Evolutionary conservation across 805 yeast species (phyloP).

Genomic region (Nakazawaea peltata): DNA sequence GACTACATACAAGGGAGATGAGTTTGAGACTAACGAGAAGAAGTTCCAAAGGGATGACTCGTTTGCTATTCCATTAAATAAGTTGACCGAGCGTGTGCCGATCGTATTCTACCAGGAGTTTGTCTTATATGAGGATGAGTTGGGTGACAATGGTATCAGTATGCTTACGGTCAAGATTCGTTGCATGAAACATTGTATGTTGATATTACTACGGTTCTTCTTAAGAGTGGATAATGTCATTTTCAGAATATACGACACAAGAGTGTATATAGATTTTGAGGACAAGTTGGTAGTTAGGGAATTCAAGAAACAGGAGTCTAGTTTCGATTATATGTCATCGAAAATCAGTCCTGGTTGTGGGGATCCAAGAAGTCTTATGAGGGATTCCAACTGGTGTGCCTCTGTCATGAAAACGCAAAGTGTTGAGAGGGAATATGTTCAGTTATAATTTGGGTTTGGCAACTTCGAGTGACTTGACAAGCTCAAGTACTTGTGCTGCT

Average conservation of each 20-base stretch:
- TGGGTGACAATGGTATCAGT: constrained; percentile 93
- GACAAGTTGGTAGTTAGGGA: constrained; percentile 64
- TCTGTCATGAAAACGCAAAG: constrained; percentile 19
- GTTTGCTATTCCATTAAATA: constrained; percentile 55
- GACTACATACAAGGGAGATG: constrained; percentile 64
- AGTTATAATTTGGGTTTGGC: constrained; percentile 5
- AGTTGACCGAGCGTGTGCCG: constrained; percentile 69
- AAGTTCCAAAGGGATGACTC: constrained; percentile 22
- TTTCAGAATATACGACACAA: constrained; percentile 74
- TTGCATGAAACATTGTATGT: constrained; percentile 77
- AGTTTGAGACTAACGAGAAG: constrained; percentile 13
- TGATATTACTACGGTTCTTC: constrained; percentile 71
- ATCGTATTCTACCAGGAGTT: constrained; percentile 86
- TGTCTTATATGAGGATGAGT: constrained; percentile 85
- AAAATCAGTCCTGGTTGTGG: constrained; percentile 38
- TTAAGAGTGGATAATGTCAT: constrained; percentile 86
- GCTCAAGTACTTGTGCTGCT: constrained; percentile 30
- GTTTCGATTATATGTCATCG: constrained; percentile 37
- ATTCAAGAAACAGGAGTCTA: constrained; percentile 60
- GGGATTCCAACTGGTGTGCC: constrained; percentile 87
- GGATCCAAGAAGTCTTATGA: constrained; percentile 60
- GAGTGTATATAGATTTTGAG: constrained; percentile 73
- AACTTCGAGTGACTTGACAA: background rate
- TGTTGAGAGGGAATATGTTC: constrained; percentile 5
- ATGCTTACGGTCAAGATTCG: constrained; percentile 71